Conservation (phyloP, 768 basidiomycete genomes). For the Boletus rubescentipes region DNA sequence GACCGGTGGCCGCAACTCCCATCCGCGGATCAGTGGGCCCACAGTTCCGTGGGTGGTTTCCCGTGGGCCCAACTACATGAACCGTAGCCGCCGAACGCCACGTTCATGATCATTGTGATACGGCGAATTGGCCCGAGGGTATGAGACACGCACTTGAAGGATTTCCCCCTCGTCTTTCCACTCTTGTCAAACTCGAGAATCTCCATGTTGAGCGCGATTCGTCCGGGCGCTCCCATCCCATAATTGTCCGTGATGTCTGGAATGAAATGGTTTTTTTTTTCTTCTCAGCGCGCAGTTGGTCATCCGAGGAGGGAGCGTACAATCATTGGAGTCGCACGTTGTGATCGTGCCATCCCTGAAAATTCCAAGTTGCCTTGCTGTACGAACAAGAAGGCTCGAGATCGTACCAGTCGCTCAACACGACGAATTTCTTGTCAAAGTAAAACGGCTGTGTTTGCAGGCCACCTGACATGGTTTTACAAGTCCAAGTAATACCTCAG, state of each 20-base stretch:
- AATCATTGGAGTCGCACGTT: constrained; percentile 89
- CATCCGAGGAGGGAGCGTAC: constrained; percentile 42
- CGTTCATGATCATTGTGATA: neutral
- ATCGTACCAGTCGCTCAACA: constrained; percentile 85
- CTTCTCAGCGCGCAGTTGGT: neutral
- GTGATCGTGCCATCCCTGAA: constrained; percentile 92
- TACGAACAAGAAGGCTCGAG: neutral
- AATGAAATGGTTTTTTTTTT: neutral
- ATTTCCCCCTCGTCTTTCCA: constrained; percentile 18
- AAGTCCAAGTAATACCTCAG: neutral
- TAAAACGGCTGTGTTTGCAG: constrained; percentile 21
- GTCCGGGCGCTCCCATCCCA: constrained; percentile 73
- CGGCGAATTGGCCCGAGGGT: neutral
- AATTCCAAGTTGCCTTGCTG: neutral
- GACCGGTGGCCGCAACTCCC: neutral
- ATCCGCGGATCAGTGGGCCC: constrained; percentile 5
- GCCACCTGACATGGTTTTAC: constrained; percentile 12
- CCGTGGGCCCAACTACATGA: neutral
- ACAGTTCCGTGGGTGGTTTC: neutral
- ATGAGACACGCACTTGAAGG: constrained; percentile 44
- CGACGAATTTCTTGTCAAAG: constrained; percentile 77
- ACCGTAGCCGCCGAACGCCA: neutral
- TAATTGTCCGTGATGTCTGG: constrained; percentile 87
- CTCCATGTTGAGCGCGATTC: constrained; percentile 64
- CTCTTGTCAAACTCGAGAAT: constrained; percentile 54